phyloP scores from a whole-genome alignment of 805 yeast genomes.

The Starmerella vitae region DNA sequence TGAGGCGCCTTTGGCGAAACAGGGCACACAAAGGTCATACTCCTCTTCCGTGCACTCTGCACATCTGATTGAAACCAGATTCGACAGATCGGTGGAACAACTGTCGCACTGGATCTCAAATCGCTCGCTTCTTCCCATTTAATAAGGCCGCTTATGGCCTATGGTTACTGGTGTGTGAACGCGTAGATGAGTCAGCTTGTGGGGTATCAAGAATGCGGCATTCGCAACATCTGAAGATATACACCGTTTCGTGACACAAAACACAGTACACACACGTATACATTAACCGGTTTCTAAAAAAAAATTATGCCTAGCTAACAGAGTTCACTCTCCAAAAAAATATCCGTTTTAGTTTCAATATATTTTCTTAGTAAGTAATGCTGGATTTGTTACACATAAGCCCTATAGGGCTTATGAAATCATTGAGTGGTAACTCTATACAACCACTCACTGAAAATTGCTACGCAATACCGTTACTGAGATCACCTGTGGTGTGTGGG shows the following conservation, averaged over 20 bases:
- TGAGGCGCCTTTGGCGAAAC: conserved; percentile 72
- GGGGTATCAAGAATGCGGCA: too few species aligned
- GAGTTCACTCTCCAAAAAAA: too few species aligned
- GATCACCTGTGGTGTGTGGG: conserved; percentile 4
- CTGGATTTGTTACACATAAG: neutral
- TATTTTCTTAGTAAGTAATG: too few species aligned
- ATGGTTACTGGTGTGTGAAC: neutral
- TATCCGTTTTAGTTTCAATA: too few species aligned
- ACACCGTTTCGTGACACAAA: too few species aligned
- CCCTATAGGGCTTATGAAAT: conserved; percentile 3
- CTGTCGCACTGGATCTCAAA: conserved; percentile 54
- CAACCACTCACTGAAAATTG: conserved; percentile 1
- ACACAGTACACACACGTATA: too few species aligned
- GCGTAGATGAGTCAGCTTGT: too few species aligned
- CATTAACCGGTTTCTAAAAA: too few species aligned
- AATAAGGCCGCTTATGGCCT: neutral
- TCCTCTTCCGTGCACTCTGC: conserved; percentile 66
- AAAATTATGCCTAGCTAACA: too few species aligned
- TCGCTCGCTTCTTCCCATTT: conserved; percentile 18
- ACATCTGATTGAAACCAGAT: conserved; percentile 79
- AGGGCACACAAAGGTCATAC: conserved; percentile 95
- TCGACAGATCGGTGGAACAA: conserved; percentile 91
- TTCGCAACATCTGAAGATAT: too few species aligned
- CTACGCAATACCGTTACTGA: neutral
- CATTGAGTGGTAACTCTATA: neutral